Evolutionary conservation across 2,329 filamentous ascomycete species (phyloP).

Genomic region (Penicillium sp.): DNA sequence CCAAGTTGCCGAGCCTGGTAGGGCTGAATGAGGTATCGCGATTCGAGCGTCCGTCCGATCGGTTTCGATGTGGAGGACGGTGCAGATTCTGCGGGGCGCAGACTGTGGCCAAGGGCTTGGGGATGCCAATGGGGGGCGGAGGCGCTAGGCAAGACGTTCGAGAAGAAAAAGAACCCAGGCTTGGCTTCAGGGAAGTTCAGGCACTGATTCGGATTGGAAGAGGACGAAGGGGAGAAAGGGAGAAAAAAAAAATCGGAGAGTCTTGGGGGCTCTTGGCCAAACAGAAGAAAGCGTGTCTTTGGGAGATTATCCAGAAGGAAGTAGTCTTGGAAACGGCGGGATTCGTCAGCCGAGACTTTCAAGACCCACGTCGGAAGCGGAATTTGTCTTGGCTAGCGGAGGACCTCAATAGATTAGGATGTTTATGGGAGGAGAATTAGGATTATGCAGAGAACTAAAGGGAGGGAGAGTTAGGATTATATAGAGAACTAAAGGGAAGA

Average conservation of each 20-base stretch:
- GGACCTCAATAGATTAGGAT: neutral
- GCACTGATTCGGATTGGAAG: neutral
- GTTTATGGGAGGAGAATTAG: neutral
- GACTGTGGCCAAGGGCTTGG: constrained; percentile 5
- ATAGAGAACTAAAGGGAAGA: neutral
- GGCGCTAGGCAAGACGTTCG: neutral
- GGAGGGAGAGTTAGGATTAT: no score
- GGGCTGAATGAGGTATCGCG: constrained; percentile 9
- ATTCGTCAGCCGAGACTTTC: constrained; percentile 26
- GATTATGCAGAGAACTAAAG: neutral
- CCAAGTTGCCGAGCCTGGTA: constrained; percentile 14
- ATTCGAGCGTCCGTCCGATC: neutral
- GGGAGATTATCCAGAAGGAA: constrained; percentile 18
- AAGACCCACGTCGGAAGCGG: constrained; percentile 22
- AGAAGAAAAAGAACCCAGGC: neutral
- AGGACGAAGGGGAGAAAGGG: constrained; percentile 1
- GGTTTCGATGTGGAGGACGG: neutral
- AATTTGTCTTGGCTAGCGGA: constrained; percentile 22
- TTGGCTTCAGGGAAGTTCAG: constrained; percentile 2
- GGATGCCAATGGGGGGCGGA: constrained; percentile 1
- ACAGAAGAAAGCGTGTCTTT: constrained; percentile 6
- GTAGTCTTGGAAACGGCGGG: constrained; percentile 18
- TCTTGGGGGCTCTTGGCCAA: constrained; percentile 21
- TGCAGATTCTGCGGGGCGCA: constrained; percentile 2
- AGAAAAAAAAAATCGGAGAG: constrained; percentile 7